phyloP scores from a whole-genome alignment of 306 rosid species.

The Prunus campanulata region DNA sequence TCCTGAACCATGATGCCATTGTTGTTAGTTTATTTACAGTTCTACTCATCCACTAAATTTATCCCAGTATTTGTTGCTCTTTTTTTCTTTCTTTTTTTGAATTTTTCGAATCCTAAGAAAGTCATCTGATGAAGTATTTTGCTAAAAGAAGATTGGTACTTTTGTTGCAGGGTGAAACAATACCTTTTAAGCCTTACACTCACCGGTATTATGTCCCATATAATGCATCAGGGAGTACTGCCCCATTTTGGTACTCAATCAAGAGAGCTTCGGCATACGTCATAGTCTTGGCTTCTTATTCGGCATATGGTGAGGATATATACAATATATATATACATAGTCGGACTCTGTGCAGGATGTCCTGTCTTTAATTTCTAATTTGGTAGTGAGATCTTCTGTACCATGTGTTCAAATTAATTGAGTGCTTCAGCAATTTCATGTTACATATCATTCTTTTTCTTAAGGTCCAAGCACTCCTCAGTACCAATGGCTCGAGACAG shows the following conservation, averaged over 20 bases:
- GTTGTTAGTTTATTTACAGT: neutral
- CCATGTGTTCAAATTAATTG: neutral
- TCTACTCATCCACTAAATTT: neutral
- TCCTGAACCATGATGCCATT: neutral
- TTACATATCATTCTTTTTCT: neutral
- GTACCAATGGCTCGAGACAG: slow-evolving; percentile 37
- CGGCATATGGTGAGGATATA: slow-evolving; percentile 53
- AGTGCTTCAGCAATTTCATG: neutral
- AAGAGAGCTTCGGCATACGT: slow-evolving; percentile 77
- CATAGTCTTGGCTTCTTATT: slow-evolving; percentile 67
- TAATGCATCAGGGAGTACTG: slow-evolving; percentile 32
- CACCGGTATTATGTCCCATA: slow-evolving; percentile 50
- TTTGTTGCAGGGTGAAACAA: slow-evolving; percentile 54
- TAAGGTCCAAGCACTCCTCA: slow-evolving; percentile 31
- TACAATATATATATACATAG: no score
- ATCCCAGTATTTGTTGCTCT: neutral
- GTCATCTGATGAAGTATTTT: neutral
- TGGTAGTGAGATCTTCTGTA: neutral
- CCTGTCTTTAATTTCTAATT: neutral
- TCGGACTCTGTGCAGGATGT: no score
- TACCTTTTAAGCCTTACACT: slow-evolving; percentile 61
- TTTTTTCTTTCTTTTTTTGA: no score
- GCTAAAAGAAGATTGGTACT: neutral
- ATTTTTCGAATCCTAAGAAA: neutral
- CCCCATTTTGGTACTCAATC: slow-evolving; percentile 56